Conservation (phyloP, 1,139 yeast species). For the Neolecta irregularis region DNA sequence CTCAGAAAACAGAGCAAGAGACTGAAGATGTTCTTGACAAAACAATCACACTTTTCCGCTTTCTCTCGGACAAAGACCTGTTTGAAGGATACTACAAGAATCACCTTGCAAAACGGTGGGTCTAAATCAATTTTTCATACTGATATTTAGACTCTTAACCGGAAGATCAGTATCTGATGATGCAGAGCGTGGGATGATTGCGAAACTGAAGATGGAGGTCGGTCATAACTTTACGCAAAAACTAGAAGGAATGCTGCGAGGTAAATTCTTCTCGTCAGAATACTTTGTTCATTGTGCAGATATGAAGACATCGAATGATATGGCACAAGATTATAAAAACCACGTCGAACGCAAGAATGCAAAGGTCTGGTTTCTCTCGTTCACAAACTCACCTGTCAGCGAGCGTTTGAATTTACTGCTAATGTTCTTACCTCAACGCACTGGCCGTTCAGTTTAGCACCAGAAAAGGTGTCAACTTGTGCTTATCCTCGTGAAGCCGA, state of each 20-base stretch:
- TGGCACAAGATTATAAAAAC: slow-evolving; percentile 38
- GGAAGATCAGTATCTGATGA: slow-evolving; percentile 37
- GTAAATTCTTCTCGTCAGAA: slow-evolving; percentile 17
- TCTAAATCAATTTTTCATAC: slow-evolving; percentile 6
- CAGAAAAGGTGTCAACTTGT: slow-evolving; percentile 39
- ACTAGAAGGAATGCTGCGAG: slow-evolving; percentile 68
- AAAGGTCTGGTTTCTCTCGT: slow-evolving; percentile 2
- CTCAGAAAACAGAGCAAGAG: slow-evolving; percentile 16
- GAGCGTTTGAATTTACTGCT: slow-evolving; percentile 16
- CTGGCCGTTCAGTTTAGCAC: slow-evolving; percentile 45
- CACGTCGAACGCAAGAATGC: slow-evolving; percentile 20
- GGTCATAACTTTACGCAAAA: slow-evolving; percentile 70
- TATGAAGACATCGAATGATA: slow-evolving; percentile 49
- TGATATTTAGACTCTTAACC: slow-evolving; percentile 33
- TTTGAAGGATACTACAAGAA: slow-evolving; percentile 78
- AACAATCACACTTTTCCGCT: slow-evolving; percentile 37
- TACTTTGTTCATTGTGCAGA: slow-evolving; percentile 27
- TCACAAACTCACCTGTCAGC: slow-evolving; percentile 12
- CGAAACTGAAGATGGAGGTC: slow-evolving; percentile 58
- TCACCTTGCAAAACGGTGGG: slow-evolving; percentile 62
- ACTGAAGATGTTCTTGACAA: slow-evolving; percentile 17
- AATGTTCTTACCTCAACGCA: slow-evolving; percentile 38
- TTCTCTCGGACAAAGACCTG: slow-evolving; percentile 68
- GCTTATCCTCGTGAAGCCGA: slow-evolving; percentile 38
- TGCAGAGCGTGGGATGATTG: slow-evolving; percentile 53